These are phyloP conservation scores for Solanum peruvianum DNA, from an alignment of 257 asterid species.

Conservation along the genomic window DNA sequence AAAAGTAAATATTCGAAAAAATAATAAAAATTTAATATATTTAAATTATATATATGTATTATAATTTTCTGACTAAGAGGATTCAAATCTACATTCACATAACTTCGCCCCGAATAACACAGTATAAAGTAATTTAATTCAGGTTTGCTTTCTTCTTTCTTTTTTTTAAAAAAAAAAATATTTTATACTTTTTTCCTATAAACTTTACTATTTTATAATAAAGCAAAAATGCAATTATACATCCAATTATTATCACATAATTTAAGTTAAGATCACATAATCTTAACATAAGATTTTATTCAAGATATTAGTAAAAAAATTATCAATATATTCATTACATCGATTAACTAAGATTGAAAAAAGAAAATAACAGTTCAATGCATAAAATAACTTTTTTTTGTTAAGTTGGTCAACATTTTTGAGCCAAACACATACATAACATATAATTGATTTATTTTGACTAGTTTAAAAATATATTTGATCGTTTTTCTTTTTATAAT, in stretches of 20 bases:
- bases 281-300: background rate
- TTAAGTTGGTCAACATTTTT: background rate
- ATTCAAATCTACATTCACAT: background rate
- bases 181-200: background rate
- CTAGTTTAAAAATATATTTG: background rate
- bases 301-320: background rate
- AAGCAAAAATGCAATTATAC: background rate
- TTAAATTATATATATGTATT: too few relatives aligned
- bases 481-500: background rate
- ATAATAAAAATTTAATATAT: too few relatives aligned
- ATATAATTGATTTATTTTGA: background rate
- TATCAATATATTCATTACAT: background rate
- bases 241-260: background rate
- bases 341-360: background rate
- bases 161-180: background rate
- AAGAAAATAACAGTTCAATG: background rate
- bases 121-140: background rate
- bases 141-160: background rate
- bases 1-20: too few relatives aligned
- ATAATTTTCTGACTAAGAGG: too few relatives aligned
- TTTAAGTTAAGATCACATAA: background rate
- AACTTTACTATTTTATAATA: background rate
- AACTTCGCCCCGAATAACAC: background rate
- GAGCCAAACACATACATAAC: background rate
- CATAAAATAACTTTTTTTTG: background rate